A percentile compares a stretch with the other conserved stretches of the same genome.
Evolutionary conservation across 768 basidiomycete genomes (phyloP).

Genomic region (Boletus rufocinnamomeus): DNA sequence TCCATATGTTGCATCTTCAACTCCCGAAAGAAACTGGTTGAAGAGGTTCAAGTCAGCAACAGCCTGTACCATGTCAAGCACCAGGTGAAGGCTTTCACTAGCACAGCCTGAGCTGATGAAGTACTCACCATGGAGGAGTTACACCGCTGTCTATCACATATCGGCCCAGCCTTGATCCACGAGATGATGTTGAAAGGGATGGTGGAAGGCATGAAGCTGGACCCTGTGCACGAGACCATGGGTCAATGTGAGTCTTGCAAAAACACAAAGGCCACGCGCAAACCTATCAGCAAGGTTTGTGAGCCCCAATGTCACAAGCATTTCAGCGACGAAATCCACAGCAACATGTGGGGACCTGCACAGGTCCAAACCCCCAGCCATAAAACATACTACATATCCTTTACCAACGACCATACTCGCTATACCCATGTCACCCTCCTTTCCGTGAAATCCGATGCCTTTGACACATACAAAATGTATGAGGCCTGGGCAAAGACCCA

Average conservation of each 20-base stretch:
- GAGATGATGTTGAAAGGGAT: background rate
- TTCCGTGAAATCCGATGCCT: background rate
- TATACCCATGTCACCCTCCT: no score
- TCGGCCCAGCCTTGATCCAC: background rate
- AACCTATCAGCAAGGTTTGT: background rate
- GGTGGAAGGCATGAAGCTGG: background rate
- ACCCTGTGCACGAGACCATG: background rate
- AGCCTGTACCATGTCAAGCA: no score
- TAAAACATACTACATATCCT: background rate
- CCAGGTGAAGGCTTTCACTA: no score
- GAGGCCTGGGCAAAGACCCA: no score
- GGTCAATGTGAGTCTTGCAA: no score
- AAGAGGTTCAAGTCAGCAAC: no score
- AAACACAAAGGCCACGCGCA: no score
- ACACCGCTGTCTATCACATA: background rate
- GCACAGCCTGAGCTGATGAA: background rate
- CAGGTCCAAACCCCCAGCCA: background rate
- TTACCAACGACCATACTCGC: background rate
- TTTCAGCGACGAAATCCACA: background rate
- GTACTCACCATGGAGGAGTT: background rate
- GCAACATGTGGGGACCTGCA: background rate
- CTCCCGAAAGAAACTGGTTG: no score
- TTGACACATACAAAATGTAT: background rate
- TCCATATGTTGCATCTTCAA: no score
- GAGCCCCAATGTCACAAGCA: background rate